Percentiles rank a stretch among this genome's conserved stretches.
phyloP scores from a whole-genome alignment of 371 early-diverging fungal species.

The Syncephalis plumigaleata region DNA sequence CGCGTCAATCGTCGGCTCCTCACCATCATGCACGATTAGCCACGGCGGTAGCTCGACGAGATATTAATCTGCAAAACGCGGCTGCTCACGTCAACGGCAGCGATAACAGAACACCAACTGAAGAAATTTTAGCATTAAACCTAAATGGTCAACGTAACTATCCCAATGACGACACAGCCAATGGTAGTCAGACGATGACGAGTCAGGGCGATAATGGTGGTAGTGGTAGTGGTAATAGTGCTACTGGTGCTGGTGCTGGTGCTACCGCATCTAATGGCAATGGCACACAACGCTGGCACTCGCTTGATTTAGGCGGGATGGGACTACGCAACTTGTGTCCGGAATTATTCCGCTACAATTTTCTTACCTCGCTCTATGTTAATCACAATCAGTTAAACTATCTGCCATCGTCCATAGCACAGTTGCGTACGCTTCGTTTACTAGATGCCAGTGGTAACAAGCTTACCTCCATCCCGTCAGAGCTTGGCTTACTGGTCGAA shows the following conservation, averaged over 20 bases:
- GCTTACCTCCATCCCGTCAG: slow-evolving; percentile 70
- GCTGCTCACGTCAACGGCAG: slow-evolving; percentile 13
- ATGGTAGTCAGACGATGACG: no score
- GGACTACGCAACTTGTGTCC: slow-evolving; percentile 57
- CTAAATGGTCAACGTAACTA: no score
- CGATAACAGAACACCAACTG: neutral
- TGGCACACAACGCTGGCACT: no score
- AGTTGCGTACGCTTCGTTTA: slow-evolving; percentile 40
- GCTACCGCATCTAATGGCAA: no score
- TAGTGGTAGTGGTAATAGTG: no score
- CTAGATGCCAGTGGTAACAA: slow-evolving; percentile 87
- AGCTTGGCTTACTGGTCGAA: slow-evolving; percentile 71
- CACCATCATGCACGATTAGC: slow-evolving; percentile 82
- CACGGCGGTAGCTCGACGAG: slow-evolving; percentile 27
- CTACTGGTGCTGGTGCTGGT: no score
- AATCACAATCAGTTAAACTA: slow-evolving; percentile 81
- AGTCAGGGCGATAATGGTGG: no score
- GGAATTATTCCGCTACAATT: slow-evolving; percentile 58
- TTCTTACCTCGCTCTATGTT: slow-evolving; percentile 80
- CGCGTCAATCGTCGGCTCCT: slow-evolving; percentile 60
- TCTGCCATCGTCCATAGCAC: slow-evolving; percentile 50
- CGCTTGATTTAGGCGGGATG: slow-evolving; percentile 85
- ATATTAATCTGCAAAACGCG: no score
- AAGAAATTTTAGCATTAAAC: no score
- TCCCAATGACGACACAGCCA: no score